These are phyloP conservation scores for Bertia moriformis DNA, from an alignment of 2,329 filamentous ascomycete species.

Conservation along the genomic window DNA sequence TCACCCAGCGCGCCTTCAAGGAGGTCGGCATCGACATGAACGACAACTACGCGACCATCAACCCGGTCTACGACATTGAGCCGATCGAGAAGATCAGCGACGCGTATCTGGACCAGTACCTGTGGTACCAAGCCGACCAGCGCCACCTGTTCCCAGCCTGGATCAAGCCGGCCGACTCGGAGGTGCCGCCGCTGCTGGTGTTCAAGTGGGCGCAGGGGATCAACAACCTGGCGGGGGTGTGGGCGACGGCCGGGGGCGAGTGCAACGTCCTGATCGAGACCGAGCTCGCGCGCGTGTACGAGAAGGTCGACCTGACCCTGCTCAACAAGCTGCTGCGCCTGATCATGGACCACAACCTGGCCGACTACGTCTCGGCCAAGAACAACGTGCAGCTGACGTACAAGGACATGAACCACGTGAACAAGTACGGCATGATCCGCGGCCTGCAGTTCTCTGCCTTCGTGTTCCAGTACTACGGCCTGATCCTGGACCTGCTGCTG, in stretches of 20 bases:
- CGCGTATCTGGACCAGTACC: conserved; percentile 92
- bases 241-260: conserved; percentile 84
- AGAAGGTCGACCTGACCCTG: conserved; percentile 94
- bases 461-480: conserved; percentile 95
- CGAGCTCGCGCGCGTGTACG: conserved; percentile 95
- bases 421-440: conserved; percentile 96
- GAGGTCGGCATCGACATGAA: conserved; percentile 99
- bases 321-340: conserved; percentile 82
- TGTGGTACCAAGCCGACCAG: conserved; percentile 98
- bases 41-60: conserved; percentile 98
- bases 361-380: conserved; percentile 97
- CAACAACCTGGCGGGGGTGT: conserved; percentile 91
- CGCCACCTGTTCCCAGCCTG: conserved; percentile 91
- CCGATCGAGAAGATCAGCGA: conserved; percentile 99
- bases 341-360: conserved; percentile 99
- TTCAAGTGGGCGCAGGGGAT: conserved; percentile 99
- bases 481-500: conserved; percentile 83
- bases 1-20: conserved; percentile 96
- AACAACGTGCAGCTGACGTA: conserved; percentile 99
- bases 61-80: conserved; percentile 96
- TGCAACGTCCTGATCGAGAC: conserved; percentile 99
- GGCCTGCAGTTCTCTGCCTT: conserved; percentile 96
- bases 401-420: conserved; percentile 99
- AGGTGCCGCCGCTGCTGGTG: conserved; percentile 81
- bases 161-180: conserved; percentile 98